These are phyloP conservation scores for Brassica balearica DNA, from an alignment of 441 rosid genomes.

Conservation along the genomic window DNA sequence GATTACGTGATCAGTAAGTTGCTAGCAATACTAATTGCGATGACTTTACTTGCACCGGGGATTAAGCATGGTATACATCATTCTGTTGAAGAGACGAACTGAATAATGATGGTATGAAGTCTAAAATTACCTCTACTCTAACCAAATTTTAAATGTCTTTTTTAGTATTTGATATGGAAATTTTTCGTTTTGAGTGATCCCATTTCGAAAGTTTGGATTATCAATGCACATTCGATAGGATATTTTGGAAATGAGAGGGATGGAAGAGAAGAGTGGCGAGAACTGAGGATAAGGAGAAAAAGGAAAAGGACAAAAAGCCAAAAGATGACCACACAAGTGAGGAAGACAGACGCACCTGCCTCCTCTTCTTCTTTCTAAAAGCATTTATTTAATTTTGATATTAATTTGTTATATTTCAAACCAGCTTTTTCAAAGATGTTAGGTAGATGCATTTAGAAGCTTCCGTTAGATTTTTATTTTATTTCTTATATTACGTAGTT, in stretches of 20 bases:
- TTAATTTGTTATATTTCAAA: constrained; percentile 1
- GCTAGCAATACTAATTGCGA: not conserved
- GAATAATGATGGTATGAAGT: not conserved
- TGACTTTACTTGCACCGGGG: not conserved
- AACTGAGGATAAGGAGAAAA: constrained; percentile 40
- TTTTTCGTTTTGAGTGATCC: not conserved
- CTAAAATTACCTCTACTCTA: not conserved
- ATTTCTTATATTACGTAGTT: not conserved
- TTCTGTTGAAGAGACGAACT: not conserved
- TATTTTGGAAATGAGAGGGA: constrained; percentile 26
- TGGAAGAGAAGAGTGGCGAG: constrained; percentile 37
- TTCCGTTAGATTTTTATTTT: constrained; percentile 17
- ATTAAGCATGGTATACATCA: not conserved
- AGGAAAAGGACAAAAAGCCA: not conserved
- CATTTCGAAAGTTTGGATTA: not conserved
- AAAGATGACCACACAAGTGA: constrained; percentile 35
- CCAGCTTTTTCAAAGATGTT: constrained; percentile 41
- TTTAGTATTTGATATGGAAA: not conserved
- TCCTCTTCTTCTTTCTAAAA: constrained; percentile 8
- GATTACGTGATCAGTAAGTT: not conserved
- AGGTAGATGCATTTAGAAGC: constrained; percentile 45
- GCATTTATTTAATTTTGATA: not conserved
- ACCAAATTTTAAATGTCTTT: not conserved
- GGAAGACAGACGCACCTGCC: constrained; percentile 39
- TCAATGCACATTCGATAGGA: not conserved